Percentiles rank a stretch among this genome's conserved stretches.
phyloP scores from a whole-genome alignment of 345 rosid genomes.

The Populus pruinosa region DNA sequence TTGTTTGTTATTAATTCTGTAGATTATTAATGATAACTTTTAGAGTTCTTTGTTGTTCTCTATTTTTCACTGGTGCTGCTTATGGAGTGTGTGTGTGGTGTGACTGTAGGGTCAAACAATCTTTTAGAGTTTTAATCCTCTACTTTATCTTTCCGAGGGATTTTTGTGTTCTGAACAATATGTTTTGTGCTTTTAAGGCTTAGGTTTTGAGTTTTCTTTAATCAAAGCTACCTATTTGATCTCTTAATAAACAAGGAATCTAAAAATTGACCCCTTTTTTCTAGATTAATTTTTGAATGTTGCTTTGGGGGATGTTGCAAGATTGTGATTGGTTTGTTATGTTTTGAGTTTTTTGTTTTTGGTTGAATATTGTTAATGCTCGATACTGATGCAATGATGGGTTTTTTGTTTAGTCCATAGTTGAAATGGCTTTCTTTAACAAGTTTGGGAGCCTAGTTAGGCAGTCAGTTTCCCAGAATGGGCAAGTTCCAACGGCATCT shows the following conservation, averaged over 20 bases:
- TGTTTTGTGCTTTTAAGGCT: background rate
- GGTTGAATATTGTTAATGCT: background rate
- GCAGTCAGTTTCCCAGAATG: conserved; percentile 37
- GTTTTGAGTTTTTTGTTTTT: background rate
- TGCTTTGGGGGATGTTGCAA: background rate
- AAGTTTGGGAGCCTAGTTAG: conserved; percentile 55
- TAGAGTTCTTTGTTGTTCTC: background rate
- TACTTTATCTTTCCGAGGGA: background rate
- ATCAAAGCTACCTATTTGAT: background rate
- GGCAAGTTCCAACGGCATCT: conserved; percentile 39
- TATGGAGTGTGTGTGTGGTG: background rate
- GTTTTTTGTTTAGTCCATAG: background rate
- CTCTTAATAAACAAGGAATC: background rate
- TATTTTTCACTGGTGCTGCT: background rate
- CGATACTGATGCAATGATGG: background rate
- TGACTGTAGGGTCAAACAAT: background rate
- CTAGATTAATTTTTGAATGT: background rate
- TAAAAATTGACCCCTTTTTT: background rate
- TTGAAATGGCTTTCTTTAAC: conserved; percentile 61
- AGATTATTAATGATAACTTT: background rate
- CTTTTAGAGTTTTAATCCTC: background rate
- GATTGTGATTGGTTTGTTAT: background rate
- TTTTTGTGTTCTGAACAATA: background rate
- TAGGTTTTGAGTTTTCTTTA: background rate
- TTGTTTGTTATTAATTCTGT: background rate